Percentiles rank a stretch among this genome's conserved stretches.
phyloP scores from a whole-genome alignment of 139 green algal species.

The Picochlorum costavermella region DNA sequence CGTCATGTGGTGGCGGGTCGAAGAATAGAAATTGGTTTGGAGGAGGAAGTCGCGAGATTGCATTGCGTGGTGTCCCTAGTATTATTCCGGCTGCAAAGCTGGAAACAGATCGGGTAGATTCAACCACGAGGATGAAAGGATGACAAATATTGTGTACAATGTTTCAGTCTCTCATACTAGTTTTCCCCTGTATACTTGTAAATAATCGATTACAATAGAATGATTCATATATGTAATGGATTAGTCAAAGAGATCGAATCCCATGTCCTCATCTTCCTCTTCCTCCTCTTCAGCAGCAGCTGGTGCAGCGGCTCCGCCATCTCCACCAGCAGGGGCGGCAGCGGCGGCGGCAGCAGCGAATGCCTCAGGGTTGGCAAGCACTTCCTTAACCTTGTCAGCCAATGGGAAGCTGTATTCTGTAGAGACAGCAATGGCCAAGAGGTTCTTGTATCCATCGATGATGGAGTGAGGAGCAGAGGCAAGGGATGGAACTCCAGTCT shows the following conservation, averaged over 20 bases:
- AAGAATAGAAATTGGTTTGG: background rate
- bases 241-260: slow-evolving; percentile 17
- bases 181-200: too few species aligned
- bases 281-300: slow-evolving; percentile 66
- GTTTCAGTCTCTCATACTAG: too few species aligned
- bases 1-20: too few species aligned
- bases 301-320: slow-evolving; percentile 21
- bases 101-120: too few species aligned
- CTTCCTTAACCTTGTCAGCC: slow-evolving; percentile 90
- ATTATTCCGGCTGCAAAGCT: background rate
- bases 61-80: background rate
- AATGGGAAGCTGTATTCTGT: slow-evolving; percentile 94
- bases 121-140: too few species aligned
- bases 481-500: slow-evolving; percentile 77
- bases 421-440: slow-evolving; percentile 79
- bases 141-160: too few species aligned
- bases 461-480: slow-evolving; percentile 86
- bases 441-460: slow-evolving; percentile 99
- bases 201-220: too few species aligned
- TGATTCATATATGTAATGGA: background rate
- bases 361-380: slow-evolving; percentile 71
- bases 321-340: slow-evolving; percentile 30
- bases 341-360: slow-evolving; percentile 57
- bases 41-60: background rate
- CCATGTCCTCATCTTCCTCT: slow-evolving; percentile 29